These are phyloP conservation scores for Boletellus emodensis DNA, from an alignment of 768 basidiomycete genomes.

Conservation along the genomic window DNA sequence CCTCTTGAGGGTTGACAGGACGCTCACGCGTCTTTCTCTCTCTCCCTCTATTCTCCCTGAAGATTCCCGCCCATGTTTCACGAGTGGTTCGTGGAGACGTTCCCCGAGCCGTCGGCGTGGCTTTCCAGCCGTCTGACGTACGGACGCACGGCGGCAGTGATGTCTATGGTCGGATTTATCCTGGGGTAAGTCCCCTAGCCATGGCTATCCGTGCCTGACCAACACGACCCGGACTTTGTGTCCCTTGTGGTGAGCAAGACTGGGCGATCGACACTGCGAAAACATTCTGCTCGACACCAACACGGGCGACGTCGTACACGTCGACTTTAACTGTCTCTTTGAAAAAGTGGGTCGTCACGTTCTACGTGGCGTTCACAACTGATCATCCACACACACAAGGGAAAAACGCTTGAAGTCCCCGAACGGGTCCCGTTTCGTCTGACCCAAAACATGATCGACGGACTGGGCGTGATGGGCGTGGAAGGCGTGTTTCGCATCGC, in stretches of 20 bases:
- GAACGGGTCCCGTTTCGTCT: constrained; percentile 94
- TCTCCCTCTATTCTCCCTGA: background rate
- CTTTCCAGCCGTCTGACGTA: constrained; percentile 83
- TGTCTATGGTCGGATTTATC: constrained; percentile 98
- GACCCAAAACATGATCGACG: constrained; percentile 90
- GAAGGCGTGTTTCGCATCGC: constrained; percentile 93
- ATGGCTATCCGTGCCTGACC: background rate
- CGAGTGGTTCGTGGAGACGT: constrained; percentile 96
- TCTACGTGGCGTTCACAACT: background rate
- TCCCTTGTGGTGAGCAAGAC: constrained; percentile 28
- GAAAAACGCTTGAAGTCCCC: constrained; percentile 79
- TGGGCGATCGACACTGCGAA: constrained; percentile 97
- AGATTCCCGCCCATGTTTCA: constrained; percentile 88
- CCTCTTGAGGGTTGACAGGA: background rate
- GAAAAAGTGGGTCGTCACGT: constrained; percentile 61
- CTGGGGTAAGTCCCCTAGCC: constrained; percentile 56
- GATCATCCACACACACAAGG: constrained; percentile 34
- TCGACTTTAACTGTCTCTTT: constrained; percentile 97
- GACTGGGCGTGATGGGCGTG: constrained; percentile 86
- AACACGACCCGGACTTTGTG: too few species aligned
- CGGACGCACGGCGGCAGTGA: constrained; percentile 88
- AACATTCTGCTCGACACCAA: constrained; percentile 90
- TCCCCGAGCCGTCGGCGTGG: constrained; percentile 96
- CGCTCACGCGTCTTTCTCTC: background rate
- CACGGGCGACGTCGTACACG: constrained; percentile 89